Evolutionary conservation across 2,329 filamentous ascomycete genomes (phyloP).

Genomic region (Lasiodiplodia hormozganensis): DNA sequence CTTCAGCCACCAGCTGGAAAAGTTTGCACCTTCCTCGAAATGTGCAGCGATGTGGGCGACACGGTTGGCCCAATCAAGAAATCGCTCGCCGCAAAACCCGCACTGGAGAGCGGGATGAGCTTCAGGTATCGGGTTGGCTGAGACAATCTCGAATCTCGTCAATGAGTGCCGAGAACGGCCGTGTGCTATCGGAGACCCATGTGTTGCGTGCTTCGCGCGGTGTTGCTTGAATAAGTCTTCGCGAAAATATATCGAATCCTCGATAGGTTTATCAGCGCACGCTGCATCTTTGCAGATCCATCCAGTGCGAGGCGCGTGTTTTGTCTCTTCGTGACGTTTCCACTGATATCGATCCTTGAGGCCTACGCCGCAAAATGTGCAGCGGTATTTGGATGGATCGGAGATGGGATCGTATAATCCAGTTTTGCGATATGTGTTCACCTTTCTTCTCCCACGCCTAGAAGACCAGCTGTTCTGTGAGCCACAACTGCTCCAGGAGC

Average conservation of each 20-base stretch:
- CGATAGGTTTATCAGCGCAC: not conserved
- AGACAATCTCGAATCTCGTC: too few relatives aligned
- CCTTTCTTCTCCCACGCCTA: too few relatives aligned
- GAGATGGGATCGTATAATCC: too few relatives aligned
- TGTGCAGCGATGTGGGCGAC: not conserved
- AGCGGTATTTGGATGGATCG: not conserved
- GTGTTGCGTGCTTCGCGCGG: too few relatives aligned
- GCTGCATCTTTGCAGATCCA: not conserved
- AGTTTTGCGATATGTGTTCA: too few relatives aligned
- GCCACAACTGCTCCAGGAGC: too few relatives aligned
- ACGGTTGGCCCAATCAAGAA: not conserved
- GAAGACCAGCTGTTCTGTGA: too few relatives aligned
- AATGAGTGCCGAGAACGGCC: too few relatives aligned
- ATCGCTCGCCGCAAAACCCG: not conserved
- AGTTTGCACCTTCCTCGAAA: not conserved
- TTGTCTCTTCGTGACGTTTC: slow-evolving; percentile 14
- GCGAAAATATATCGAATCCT: not conserved
- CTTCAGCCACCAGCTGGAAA: not conserved
- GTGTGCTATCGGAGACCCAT: too few relatives aligned
- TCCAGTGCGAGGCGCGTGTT: not conserved
- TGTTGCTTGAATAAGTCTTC: not conserved
- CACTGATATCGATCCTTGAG: slow-evolving; percentile 13
- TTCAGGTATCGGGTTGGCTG: not conserved
- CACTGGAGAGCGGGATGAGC: not conserved
- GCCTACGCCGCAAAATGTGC: slow-evolving; percentile 9